Base-by-base conservation (phyloP, 352 stramenopile species). In the Plasmopara viticola region DNA sequence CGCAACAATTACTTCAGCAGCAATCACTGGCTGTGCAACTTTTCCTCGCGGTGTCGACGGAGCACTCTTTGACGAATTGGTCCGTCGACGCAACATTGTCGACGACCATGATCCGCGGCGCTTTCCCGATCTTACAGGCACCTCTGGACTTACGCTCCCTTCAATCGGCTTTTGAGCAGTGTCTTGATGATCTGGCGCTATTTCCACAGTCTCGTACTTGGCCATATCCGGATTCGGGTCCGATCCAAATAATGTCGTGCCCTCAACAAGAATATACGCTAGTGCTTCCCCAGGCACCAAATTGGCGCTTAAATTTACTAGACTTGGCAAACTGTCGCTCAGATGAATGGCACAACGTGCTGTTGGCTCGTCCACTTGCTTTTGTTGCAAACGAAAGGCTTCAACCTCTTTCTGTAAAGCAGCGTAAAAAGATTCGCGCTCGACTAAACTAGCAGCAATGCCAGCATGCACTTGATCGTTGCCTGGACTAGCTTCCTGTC, bases 391-490 rank as follows among this genome's bases (percentile, higher is more conserved):
- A 8, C 69, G 66, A 4, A 77, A 70, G 14, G 68, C 65, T 5
- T 80, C 68, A 2, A 79, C 67, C 30, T 84, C 74, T 4, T 76
- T 66, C 43, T 84, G 53, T 9, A 86, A 40, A 17, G 80, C 65
- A 0, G 48, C 42, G 33, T 78, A 68, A 20, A 86, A 80, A 4
- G 68, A 65, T 42, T 84, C 75, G 5, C 68, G 68, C 38, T 86
- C 75, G 5, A 64, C 40, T 9, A 84, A 44, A 48, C 63, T 74
- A 4, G 67, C 62, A 0, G 74, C 58, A 7, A 76, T 34, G 1
- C 51, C 62, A 2, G 52, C 61, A 25, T 53, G 70, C 13, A 57
- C 51, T 30, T 66, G 72, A 13, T 56, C 52, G 42, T 74, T 66
- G 5, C 51, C 60, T 2, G 72, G 52, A 28, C 60, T 72, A 10